A percentile compares a stretch with the other conserved stretches of the same genome.
phyloP scores from a whole-genome alignment of 495 filamentous ascomycete species.

The Penicillium roqueforti region DNA sequence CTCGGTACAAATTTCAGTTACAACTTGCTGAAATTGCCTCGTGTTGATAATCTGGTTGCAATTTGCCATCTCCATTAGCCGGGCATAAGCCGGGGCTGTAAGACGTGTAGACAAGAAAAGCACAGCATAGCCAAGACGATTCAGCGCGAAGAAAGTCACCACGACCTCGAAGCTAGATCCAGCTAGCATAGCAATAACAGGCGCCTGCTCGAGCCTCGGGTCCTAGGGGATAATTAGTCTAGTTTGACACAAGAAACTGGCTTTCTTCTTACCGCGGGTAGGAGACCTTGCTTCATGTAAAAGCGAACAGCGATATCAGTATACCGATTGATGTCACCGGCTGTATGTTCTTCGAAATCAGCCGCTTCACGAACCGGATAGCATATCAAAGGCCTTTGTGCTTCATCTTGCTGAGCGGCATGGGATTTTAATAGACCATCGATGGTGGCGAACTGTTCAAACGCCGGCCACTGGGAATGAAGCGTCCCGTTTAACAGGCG shows the following conservation, averaged over 20 bases:
- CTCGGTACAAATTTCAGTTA: slow-evolving; percentile 16
- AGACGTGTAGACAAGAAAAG: slow-evolving; percentile 56
- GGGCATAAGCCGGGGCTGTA: slow-evolving; percentile 44
- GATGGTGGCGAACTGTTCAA: slow-evolving; percentile 24
- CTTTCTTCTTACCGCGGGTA: slow-evolving; percentile 15
- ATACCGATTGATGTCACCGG: slow-evolving; percentile 22
- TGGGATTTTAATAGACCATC: slow-evolving; percentile 25
- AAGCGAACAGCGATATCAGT: slow-evolving; percentile 24
- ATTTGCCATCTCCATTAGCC: slow-evolving; percentile 43
- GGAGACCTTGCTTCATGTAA: slow-evolving; percentile 22
- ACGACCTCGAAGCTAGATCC: slow-evolving; percentile 53
- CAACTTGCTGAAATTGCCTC: slow-evolving; percentile 14
- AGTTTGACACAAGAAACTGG: neutral
- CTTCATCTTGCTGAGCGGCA: slow-evolving; percentile 20
- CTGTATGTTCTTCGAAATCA: slow-evolving; percentile 29
- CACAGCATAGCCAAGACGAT: slow-evolving; percentile 51
- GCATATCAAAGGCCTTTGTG: slow-evolving; percentile 19
- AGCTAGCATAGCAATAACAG: slow-evolving; percentile 49
- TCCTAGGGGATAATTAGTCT: slow-evolving; percentile 10
- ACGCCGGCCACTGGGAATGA: slow-evolving; percentile 20
- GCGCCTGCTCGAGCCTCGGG: slow-evolving; percentile 18
- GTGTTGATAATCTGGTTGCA: slow-evolving; percentile 37
- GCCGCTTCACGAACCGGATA: slow-evolving; percentile 19
- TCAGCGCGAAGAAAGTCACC: slow-evolving; percentile 51
- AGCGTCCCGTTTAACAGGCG: slow-evolving; percentile 26